Conservation (phyloP, 768 basidiomycete genomes). For the Podaxis sp. region DNA sequence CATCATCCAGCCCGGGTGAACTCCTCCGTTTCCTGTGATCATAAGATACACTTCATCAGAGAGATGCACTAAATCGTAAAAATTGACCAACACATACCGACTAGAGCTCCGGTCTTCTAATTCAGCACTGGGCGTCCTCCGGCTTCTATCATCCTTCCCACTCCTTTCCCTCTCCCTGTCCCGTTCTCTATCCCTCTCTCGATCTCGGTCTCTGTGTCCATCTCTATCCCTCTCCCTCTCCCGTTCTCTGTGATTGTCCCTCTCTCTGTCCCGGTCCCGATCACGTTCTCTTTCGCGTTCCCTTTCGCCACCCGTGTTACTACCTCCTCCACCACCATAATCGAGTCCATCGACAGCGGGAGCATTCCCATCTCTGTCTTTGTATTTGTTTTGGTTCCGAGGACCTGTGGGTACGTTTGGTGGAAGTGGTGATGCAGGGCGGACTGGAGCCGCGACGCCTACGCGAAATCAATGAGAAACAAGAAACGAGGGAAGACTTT, state of each 20-base stretch:
- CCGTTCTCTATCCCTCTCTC: slow-evolving; percentile 7
- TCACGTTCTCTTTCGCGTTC: slow-evolving; percentile 11
- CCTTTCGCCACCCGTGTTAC: slow-evolving; percentile 24
- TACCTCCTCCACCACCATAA: slow-evolving; percentile 63
- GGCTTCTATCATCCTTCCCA: slow-evolving; percentile 13
- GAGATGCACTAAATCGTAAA: not conserved
- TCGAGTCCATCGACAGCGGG: slow-evolving; percentile 88
- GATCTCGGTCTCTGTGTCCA: not conserved
- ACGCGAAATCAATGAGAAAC: slow-evolving; percentile 15
- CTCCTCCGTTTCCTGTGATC: slow-evolving; percentile 63
- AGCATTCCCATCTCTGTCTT: slow-evolving; percentile 82
- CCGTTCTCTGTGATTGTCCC: not conserved
- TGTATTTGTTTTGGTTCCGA: slow-evolving; percentile 86
- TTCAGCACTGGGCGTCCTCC: slow-evolving; percentile 62
- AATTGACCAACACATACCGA: slow-evolving; percentile 37
- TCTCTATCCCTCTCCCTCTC: slow-evolving; percentile 9
- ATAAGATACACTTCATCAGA: not conserved
- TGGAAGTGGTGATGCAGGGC: slow-evolving; percentile 82
- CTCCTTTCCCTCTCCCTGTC: slow-evolving; percentile 7
- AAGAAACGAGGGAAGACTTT: slow-evolving; percentile 12
- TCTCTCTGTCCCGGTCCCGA: slow-evolving; percentile 29
- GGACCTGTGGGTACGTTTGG: slow-evolving; percentile 88
- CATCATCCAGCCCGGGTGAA: slow-evolving; percentile 69
- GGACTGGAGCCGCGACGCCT: slow-evolving; percentile 53
- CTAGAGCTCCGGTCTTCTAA: slow-evolving; percentile 65